These are phyloP conservation scores for Castanea sativa DNA, from an alignment of 306 rosid genomes.

Conservation along the genomic window DNA sequence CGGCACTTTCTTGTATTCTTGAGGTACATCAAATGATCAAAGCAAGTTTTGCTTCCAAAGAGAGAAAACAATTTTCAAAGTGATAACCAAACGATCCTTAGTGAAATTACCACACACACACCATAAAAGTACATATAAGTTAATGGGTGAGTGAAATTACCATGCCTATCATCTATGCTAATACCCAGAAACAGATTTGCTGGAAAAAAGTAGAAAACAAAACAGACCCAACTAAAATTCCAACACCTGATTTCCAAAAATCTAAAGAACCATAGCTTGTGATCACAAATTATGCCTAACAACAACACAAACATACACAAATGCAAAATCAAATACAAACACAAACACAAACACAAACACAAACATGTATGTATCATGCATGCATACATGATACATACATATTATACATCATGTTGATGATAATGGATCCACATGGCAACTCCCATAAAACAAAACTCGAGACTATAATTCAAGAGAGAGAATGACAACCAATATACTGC, in stretches of 20 bases:
- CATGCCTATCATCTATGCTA: too few species aligned
- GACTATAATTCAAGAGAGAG: neutral
- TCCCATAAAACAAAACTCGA: neutral
- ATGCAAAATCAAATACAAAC: too few species aligned
- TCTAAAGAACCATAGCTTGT: neutral
- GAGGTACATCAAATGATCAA: neutral
- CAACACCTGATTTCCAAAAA: neutral
- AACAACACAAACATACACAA: neutral
- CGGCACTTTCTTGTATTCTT: neutral
- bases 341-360: too few species aligned
- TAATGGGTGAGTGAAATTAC: neutral
- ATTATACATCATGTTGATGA: neutral
- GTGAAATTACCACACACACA: neutral
- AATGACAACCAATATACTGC: neutral
- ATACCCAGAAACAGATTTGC: neutral
- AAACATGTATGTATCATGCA: neutral
- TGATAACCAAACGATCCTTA: neutral
- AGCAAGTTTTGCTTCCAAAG: neutral
- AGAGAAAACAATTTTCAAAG: neutral
- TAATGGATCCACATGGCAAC: neutral
- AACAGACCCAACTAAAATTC: neutral
- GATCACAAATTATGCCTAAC: neutral
- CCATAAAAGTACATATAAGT: neutral
- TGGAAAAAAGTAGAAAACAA: neutral
- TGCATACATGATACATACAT: neutral